Evolutionary conservation across 1,284 basidiomycete species (phyloP), one percentile per base, ranked within the genome.

Genomic region (Vanrija sp.): DNA sequence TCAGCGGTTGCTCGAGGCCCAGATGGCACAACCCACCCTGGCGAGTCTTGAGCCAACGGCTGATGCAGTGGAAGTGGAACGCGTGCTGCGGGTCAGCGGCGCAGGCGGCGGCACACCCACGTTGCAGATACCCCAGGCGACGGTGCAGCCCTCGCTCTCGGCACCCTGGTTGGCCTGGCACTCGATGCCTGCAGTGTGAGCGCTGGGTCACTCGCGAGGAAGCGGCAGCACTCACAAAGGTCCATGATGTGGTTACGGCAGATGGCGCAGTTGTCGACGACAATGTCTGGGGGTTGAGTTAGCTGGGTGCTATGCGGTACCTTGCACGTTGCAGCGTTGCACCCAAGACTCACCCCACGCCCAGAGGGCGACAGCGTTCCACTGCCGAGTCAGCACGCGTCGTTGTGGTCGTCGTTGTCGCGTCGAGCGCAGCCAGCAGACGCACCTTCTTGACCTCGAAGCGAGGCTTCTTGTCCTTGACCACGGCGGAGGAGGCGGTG

Each of bases 61-160:
- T 96, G 73, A 99, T 99, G 77, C 95, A 99, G 77, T 98, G 95
- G 79, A 98, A 99, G 78, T 99, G 95, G 83, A 99, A 99, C 5
- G 95, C 95, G 73, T 99, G 95, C 94, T 98, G 68, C 1, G 20
- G 10, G 24, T 46, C 23, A 15, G 31, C 15, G 35, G 12, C 5
- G 18, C 12, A 20, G 2, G 3, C 9, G 25, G 19, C 45, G 18
- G 4, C n/a, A 7, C 45, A 77, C 87, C 59, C 68, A 96, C 95
- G 76, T 99, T 99, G 77, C 95, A 99, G 56, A 95, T 94, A 57
- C 95, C 95, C 95, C 95, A 99, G 2, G 96, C 96, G 5, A 96
- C 95, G 54, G 95, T 98, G 72, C 96, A 98, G 69, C 98, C 70
- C 69, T 98, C 95, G 64, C 86, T 93, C 12, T 90, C 93, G 14